Evolutionary conservation across 371 early-diverging fungal genomes (phyloP), one percentile per base, ranked within the genome.

Genomic region (Smittium culicis): DNA sequence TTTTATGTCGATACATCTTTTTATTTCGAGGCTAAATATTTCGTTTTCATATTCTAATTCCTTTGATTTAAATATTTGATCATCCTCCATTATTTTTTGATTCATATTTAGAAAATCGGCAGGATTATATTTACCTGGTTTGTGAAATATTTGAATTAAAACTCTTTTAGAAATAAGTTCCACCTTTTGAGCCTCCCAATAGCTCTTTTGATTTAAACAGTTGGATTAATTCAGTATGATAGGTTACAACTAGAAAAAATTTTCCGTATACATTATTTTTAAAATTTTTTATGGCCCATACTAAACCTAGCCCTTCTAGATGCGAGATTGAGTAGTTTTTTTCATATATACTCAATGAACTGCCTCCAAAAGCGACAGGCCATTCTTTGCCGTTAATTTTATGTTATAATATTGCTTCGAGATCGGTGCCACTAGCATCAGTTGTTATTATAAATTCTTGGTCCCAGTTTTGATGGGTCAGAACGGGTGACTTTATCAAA

Each of bases 311-410:
- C n/a, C 60, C 60, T 31, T 59, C 60, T 32, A 59, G n/a, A n/a
- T 59, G 60, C 5, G 16, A 78, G 5, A 59, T 59, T 59, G 60
- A 14, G 5, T 59, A 59, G 31, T 59, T 59, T 59, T 32, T 59
- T 59, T 59, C 60, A 16, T 27, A 16, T 5, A 29, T 59, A n/a
- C n/a, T 59, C n/a, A 31, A 29, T 16, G 60, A 29, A 16, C 60
- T 5, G n/a, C 60, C n/a, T n/a, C 29, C 60, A 31, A 11, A n/a
- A 16, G 27, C 60, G 5, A 59, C n/a, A 27, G 5, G 60, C n/a
- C n/a, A 11, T 32, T 32, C 16, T n/a, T n/a, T 59, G 5, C 60
- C 16, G 11, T 59, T n/a, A n/a, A 14, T 11, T 32, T 59, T 32
- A 11, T 59, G 60, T n/a, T 5, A 59, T n/a, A 59, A 59, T 29